Conservation (phyloP, 1,284 basidiomycete genomes). For the Sanghuangporus sanghuang region DNA sequence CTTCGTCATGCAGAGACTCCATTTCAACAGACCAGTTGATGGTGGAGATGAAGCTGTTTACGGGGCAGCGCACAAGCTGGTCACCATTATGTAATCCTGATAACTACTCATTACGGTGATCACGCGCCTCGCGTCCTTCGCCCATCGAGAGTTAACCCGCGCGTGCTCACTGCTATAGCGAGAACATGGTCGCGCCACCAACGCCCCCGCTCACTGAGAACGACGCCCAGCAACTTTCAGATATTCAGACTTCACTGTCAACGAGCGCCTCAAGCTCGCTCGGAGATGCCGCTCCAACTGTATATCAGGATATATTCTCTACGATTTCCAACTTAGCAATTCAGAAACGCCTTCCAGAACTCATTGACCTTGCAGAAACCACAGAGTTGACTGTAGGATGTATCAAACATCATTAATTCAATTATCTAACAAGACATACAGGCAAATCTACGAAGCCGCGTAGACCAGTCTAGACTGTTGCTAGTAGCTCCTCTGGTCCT, state of each 20-base stretch:
- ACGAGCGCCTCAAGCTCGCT: not conserved
- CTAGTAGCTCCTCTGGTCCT: constrained; percentile 53
- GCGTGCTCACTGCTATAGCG: not conserved
- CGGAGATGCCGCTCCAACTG: not conserved
- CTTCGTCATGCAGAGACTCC: constrained; percentile 64
- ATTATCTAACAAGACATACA: not conserved
- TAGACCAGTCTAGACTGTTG: constrained; percentile 41
- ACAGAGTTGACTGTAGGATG: constrained; percentile 45
- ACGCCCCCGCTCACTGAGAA: constrained; percentile 10
- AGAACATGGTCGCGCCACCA: constrained; percentile 28
- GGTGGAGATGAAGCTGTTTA: constrained; percentile 1
- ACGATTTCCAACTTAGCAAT: constrained; percentile 4
- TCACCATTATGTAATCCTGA: not conserved
- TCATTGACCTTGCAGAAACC: constrained; percentile 45
- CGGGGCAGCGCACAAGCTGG: not conserved
- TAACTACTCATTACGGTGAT: not conserved
- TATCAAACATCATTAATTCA: not conserved
- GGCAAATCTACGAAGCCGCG: constrained; percentile 24
- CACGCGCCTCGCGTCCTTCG: not conserved
- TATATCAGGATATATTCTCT: constrained; percentile 7
- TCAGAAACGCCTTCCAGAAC: constrained; percentile 24
- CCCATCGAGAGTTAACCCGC: not conserved
- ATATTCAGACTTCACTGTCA: not conserved
- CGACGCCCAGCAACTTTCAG: constrained; percentile 6
- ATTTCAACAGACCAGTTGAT: constrained; percentile 27